Evolutionary conservation across 768 basidiomycete species (phyloP).

Genomic region (Trametes cinnabarina): DNA sequence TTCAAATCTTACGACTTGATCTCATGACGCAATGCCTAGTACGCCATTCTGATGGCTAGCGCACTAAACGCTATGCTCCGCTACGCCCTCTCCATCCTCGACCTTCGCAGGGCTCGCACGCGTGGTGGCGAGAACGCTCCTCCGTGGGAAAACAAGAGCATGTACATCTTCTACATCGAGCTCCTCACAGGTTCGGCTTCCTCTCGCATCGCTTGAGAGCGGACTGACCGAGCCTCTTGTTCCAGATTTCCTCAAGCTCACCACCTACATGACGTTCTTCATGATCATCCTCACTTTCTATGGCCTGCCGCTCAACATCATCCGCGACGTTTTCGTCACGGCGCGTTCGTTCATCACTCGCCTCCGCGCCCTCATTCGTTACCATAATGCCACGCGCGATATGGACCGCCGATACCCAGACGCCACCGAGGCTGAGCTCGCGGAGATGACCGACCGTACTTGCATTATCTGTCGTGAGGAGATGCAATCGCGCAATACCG

Average conservation of each 20-base stretch:
- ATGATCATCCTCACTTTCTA: constrained; percentile 91
- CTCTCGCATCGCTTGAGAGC: background rate
- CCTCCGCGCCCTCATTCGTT: constrained; percentile 84
- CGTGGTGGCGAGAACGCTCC: constrained; percentile 83
- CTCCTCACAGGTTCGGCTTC: constrained; percentile 71
- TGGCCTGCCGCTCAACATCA: constrained; percentile 92
- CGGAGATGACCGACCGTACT: constrained; percentile 79
- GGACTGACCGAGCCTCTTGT: background rate
- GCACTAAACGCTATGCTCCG: constrained; percentile 76
- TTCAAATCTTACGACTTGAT: background rate
- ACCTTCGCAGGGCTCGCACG: constrained; percentile 73
- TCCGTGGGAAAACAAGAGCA: constrained; percentile 97
- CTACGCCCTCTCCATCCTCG: constrained; percentile 78
- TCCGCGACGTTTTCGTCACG: constrained; percentile 96
- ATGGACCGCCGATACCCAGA: constrained; percentile 97
- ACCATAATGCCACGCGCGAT: constrained; percentile 90
- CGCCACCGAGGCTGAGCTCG: constrained; percentile 83
- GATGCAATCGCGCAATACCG: constrained; percentile 52
- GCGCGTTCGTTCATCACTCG: constrained; percentile 88
- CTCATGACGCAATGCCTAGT: constrained; percentile 44
- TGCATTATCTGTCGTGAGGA: constrained; percentile 99
- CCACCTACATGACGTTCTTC: constrained; percentile 93
- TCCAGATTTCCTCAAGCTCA: constrained; percentile 90
- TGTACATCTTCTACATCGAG: constrained; percentile 95
- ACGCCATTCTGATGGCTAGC: constrained; percentile 83